Percentiles rank a stretch among this genome's conserved stretches.
Conservation (phyloP, 768 basidiomycete species). For the Leccinum subgranulosum region DNA sequence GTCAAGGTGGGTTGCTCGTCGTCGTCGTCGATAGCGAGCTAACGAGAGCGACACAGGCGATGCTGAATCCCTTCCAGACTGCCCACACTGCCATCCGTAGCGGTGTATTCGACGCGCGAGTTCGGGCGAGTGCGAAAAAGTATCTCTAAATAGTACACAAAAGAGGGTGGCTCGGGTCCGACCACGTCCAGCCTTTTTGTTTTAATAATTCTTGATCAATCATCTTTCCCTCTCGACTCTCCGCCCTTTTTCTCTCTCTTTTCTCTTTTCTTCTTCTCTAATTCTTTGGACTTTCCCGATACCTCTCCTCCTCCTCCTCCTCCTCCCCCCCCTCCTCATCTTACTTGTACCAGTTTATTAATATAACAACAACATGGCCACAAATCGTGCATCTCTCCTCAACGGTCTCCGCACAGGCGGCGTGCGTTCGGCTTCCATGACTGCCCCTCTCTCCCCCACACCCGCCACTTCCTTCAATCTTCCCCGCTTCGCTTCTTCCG, state of each 20-base stretch:
- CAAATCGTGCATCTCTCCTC: conserved; percentile 79
- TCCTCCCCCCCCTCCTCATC: background rate
- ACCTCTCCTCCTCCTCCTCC: background rate
- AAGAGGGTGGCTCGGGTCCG: conserved; percentile 16
- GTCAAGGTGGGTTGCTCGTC: conserved; percentile 66
- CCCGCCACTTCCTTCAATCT: conserved; percentile 61
- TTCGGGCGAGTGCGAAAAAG: conserved; percentile 85
- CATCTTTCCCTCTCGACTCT: background rate
- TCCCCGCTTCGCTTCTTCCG: conserved; percentile 46
- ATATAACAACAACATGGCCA: conserved; percentile 36
- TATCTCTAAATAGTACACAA: conserved; percentile 45
- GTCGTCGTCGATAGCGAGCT: background rate
- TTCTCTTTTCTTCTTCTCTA: conserved; percentile 16
- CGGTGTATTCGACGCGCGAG: conserved; percentile 74
- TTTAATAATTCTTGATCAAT: conserved; percentile 8
- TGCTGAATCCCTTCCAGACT: conserved; percentile 95
- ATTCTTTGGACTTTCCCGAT: conserved; percentile 3
- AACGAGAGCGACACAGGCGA: conserved; percentile 57
- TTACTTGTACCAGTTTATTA: conserved; percentile 26
- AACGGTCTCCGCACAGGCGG: conserved; percentile 88
- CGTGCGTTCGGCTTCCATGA: conserved; percentile 68
- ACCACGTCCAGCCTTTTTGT: conserved; percentile 15
- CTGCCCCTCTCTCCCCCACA: conserved; percentile 66
- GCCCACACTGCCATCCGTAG: conserved; percentile 83
- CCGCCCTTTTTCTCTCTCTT: conserved; percentile 2